Conservation (phyloP, 139 green algal species). For the Yamagishiella unicocca region DNA sequence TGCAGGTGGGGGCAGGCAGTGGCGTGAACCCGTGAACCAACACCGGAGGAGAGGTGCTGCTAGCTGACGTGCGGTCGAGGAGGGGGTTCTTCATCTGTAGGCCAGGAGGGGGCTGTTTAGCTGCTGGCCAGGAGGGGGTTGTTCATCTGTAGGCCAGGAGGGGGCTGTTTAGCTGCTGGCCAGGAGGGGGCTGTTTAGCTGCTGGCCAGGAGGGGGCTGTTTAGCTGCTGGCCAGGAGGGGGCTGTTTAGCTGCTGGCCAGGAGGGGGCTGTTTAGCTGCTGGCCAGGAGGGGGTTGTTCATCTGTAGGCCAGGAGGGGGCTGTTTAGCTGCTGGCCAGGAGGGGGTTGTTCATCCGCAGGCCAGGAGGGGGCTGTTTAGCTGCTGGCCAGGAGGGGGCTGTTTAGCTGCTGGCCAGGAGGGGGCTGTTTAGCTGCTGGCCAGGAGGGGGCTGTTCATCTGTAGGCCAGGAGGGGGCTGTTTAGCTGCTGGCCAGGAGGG, state of each 20-base stretch:
- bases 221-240: not conserved
- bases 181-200: not conserved
- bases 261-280: not conserved
- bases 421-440: not conserved
- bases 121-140: not conserved
- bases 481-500: too few relatives aligned
- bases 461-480: too few relatives aligned
- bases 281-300: not conserved
- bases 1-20: not conserved
- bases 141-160: not conserved
- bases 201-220: not conserved
- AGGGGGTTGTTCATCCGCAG: not conserved
- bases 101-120: too few relatives aligned
- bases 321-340: not conserved
- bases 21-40: not conserved
- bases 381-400: not conserved
- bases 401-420: not conserved
- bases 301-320: not conserved
- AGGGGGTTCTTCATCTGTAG: too few relatives aligned
- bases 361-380: too few relatives aligned
- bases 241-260: not conserved
- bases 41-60: too few relatives aligned
- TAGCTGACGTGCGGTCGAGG: too few relatives aligned
- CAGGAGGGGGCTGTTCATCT: too few relatives aligned
- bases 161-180: not conserved